Base-by-base conservation (phyloP, 2,329 filamentous ascomycete species). In the Botrytis medusae region DNA sequence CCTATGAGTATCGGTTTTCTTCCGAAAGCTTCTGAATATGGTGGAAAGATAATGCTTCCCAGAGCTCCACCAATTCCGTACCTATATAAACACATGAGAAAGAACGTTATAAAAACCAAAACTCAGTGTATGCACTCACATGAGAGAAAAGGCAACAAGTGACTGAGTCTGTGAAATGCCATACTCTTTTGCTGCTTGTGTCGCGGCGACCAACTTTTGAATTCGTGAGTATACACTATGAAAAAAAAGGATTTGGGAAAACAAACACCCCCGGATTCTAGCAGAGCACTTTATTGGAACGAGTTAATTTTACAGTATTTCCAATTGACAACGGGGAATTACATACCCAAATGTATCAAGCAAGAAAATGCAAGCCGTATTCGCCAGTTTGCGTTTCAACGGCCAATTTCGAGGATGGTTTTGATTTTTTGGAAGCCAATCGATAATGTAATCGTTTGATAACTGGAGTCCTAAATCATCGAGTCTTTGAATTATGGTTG, bases 21-120 rank as follows among this genome's bases (percentile, higher is more conserved):
- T 0, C 83, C 83, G 62, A 83, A 83, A 3, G 79, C 75, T 75
- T 84, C 83, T 1, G 82, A 81, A 34, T 82, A 78, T 4, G 83
- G 82, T 16, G 83, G 82, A 68, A 84, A 81, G 9, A 84, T 54
- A 9, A 83, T 78, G 1, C 81, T 82, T 8, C 82, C 83, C 16
- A 84, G 34, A 8, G 80, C 82, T 76, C 84, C 82, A 16, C 81
- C 82, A 4, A 83, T 32, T 44, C 34, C 51, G 48, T 69, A 69
- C 51, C 67, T 69, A 60, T 40, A 54, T 4, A 40, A 68, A 54
- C 32, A 68, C 8, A 54, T 68, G 32, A 68, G 46, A 42, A 68
- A 2, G 34, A 40, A 22, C 16, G 29, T 54, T 32, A n/a, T n/a
- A 20, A 60, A 20, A 44, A 14, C 29, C 5, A n/a, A 32, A 5